Percentiles rank a stretch among this genome's conserved stretches.
These are phyloP conservation scores for Cadophora malorum DNA, from an alignment of 2,329 filamentous ascomycete species.

Conservation along the genomic window DNA sequence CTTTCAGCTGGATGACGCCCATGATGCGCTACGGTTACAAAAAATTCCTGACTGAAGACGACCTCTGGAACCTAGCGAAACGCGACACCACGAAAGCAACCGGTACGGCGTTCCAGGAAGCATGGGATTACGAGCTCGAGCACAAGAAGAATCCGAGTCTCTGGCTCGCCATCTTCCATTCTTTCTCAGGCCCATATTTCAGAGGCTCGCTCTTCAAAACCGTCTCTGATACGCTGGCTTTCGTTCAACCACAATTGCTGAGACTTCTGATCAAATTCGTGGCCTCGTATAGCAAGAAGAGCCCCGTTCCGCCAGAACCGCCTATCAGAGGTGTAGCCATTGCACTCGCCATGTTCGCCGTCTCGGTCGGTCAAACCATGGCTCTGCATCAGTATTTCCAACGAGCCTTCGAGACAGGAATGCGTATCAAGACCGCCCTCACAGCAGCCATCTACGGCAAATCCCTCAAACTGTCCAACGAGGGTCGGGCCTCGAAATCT, in stretches of 20 bases:
- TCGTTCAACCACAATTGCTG: constrained; percentile 89
- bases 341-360: constrained; percentile 88
- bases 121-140: constrained; percentile 78
- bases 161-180: constrained; percentile 84
- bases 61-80: constrained; percentile 89
- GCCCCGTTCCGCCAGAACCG: constrained; percentile 69
- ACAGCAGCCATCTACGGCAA: constrained; percentile 94
- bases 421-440: constrained; percentile 92
- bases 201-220: constrained; percentile 85
- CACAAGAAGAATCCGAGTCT: constrained; percentile 77
- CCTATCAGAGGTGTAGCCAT: constrained; percentile 85
- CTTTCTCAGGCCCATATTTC: constrained; percentile 85
- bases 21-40: constrained; percentile 96
- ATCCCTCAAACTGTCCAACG: constrained; percentile 87
- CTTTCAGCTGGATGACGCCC: constrained; percentile 98
- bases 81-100: constrained; percentile 81
- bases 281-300: constrained; percentile 69
- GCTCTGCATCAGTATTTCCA: constrained; percentile 99
- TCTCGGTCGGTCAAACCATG: constrained; percentile 84
- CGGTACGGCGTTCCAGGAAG: constrained; percentile 69
- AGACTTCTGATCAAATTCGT: constrained; percentile 85
- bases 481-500: constrained; percentile 85
- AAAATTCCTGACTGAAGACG: constrained; percentile 89
- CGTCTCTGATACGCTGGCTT: constrained; percentile 85
- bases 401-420: constrained; percentile 90